Evolutionary conservation across 2,329 filamentous ascomycete species (phyloP).

Genomic region (Endoconidiophora laricicola): DNA sequence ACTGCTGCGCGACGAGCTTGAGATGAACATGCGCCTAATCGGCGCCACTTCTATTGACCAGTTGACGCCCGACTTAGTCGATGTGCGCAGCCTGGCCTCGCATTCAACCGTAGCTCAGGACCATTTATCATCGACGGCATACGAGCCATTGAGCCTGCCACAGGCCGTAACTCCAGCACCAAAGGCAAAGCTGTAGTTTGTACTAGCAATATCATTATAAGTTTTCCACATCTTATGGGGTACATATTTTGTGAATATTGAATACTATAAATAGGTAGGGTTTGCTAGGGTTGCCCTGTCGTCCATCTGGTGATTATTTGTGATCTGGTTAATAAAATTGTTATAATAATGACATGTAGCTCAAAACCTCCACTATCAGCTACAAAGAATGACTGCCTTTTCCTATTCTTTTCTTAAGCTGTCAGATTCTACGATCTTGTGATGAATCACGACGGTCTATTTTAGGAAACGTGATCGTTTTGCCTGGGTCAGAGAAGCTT

Average conservation of each 20-base stretch:
- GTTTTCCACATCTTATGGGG: neutral
- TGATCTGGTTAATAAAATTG: no score
- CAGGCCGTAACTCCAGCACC: constrained; percentile 26
- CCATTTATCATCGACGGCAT: constrained; percentile 30
- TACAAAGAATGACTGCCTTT: no score
- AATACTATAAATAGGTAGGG: neutral
- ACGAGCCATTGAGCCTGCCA: constrained; percentile 37
- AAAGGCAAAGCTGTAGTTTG: constrained; percentile 32
- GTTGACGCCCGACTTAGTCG: constrained; percentile 64
- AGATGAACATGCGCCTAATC: constrained; percentile 96
- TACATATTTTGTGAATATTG: neutral
- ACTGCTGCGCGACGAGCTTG: constrained; percentile 86
- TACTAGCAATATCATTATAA: constrained; percentile 1
- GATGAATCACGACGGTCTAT: no score
- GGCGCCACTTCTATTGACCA: constrained; percentile 61
- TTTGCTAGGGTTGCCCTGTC: no score
- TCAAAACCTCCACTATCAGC: no score
- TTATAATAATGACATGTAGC: no score
- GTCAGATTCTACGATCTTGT: no score
- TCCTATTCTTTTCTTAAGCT: no score
- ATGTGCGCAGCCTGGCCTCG: constrained; percentile 49
- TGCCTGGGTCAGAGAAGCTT: no score
- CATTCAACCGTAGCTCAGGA: constrained; percentile 35
- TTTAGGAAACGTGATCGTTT: no score
- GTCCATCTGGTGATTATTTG: no score